phyloP scores from a whole-genome alignment of 202 grass and related monocot genomes.

The Alloteropsis angusta region DNA sequence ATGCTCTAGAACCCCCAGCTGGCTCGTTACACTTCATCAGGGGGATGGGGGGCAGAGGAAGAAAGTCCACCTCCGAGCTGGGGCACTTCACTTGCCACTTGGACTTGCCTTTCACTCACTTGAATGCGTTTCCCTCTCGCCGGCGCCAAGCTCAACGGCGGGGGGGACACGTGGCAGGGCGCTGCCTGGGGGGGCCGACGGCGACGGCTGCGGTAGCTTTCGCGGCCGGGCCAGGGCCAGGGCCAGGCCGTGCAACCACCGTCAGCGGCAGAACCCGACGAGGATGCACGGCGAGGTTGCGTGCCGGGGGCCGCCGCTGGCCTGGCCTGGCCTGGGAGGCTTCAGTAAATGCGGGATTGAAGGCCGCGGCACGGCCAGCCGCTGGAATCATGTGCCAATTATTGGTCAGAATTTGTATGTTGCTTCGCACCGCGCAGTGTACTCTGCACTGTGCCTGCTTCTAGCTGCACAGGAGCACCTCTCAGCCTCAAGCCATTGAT shows the following conservation, averaged over 20 bases:
- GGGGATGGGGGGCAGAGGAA: not conserved
- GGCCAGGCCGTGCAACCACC: not conserved
- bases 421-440: not conserved
- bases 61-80: constrained; percentile 1
- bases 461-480: constrained; percentile 10
- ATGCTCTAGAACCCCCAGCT: not conserved
- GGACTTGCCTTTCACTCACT: not conserved
- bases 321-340: not conserved
- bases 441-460: constrained; percentile 1
- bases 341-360: constrained; percentile 37
- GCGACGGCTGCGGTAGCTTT: constrained; percentile 14
- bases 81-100: constrained; percentile 28
- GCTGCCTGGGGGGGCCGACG: not conserved
- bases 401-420: constrained; percentile 24
- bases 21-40: not conserved
- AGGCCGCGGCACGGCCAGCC: constrained; percentile 16
- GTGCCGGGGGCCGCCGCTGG: constrained; percentile 5
- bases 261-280: not conserved
- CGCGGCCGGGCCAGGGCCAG: not conserved
- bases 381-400: constrained; percentile 28
- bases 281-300: constrained; percentile 14
- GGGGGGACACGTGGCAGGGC: not conserved
- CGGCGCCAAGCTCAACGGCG: not conserved
- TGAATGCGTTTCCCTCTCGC: constrained; percentile 17
- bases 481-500: constrained; percentile 20